Evolutionary conservation across 305 asterid genomes (phyloP).

Genomic region (Fraxinus paxiana): DNA sequence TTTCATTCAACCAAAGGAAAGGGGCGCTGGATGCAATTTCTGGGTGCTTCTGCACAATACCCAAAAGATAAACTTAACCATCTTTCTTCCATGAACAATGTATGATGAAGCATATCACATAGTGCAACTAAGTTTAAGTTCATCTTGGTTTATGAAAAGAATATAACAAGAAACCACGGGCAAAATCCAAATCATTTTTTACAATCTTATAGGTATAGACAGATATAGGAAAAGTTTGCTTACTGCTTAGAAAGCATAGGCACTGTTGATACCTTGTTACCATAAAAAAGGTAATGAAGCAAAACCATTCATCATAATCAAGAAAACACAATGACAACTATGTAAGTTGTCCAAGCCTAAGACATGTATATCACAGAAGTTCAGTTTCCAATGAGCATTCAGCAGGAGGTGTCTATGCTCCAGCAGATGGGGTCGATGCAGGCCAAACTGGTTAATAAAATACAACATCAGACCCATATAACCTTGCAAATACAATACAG

Average conservation of each 20-base stretch:
- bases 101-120: slow-evolving; percentile 4
- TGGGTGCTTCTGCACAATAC: slow-evolving; percentile 49
- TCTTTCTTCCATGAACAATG: not conserved
- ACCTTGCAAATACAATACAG: slow-evolving; percentile 17
- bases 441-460: not conserved
- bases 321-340: not conserved
- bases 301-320: not conserved
- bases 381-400: not conserved
- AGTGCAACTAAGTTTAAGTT: not conserved
- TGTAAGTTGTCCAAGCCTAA: not conserved
- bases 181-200: not conserved
- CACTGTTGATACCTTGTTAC: slow-evolving; percentile 6
- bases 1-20: slow-evolving; percentile 63
- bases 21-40: slow-evolving; percentile 42
- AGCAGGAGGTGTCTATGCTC: not conserved
- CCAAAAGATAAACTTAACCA: slow-evolving; percentile 14
- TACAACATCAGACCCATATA: not conserved
- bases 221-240: not conserved
- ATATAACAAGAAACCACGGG: not conserved
- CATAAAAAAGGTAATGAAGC: not conserved
- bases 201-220: not conserved
- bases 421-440: not conserved
- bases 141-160: slow-evolving; percentile 1
- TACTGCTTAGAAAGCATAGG: not conserved
- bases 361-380: not conserved